Evolutionary conservation across 2,329 filamentous ascomycete genomes (phyloP).

Genomic region (Zasmidium cellare): DNA sequence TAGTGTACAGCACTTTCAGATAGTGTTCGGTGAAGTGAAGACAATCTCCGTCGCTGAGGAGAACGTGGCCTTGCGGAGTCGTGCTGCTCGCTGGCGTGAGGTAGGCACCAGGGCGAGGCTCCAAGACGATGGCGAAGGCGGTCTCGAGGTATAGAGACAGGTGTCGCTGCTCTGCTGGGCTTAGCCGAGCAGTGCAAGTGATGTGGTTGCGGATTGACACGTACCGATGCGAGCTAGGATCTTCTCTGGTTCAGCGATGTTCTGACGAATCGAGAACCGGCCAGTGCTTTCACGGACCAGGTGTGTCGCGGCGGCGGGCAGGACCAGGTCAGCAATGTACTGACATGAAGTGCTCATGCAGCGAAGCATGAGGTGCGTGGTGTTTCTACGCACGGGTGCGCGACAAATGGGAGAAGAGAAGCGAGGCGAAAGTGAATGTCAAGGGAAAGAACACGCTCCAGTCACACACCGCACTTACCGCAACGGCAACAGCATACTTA

Average conservation of each 20-base stretch:
- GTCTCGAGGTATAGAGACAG: not conserved
- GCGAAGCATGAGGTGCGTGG: not conserved
- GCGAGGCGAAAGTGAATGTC: not conserved
- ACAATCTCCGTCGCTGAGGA: not conserved
- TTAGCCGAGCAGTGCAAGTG: not conserved
- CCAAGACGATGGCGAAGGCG: not conserved
- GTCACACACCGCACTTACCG: not conserved
- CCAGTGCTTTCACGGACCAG: not conserved
- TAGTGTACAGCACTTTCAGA: not conserved
- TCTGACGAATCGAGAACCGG: not conserved
- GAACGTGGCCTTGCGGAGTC: not conserved
- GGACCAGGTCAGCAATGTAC: not conserved
- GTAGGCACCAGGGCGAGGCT: not conserved
- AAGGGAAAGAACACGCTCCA: not conserved
- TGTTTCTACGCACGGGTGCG: not conserved
- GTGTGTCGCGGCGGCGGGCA: not conserved
- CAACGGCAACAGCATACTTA: not conserved
- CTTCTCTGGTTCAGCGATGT: not conserved
- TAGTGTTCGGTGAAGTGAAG: not conserved
- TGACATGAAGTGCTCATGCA: not conserved
- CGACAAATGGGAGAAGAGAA: not conserved
- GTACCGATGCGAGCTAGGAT: not conserved
- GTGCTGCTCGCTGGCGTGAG: not conserved
- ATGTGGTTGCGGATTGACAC: not conserved
- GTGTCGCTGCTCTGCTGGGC: not conserved